Percentiles rank a stretch among this genome's conserved stretches.
These are phyloP conservation scores for Cercospora sp. DNA, from an alignment of 2,329 filamentous ascomycete genomes.

Conservation along the genomic window DNA sequence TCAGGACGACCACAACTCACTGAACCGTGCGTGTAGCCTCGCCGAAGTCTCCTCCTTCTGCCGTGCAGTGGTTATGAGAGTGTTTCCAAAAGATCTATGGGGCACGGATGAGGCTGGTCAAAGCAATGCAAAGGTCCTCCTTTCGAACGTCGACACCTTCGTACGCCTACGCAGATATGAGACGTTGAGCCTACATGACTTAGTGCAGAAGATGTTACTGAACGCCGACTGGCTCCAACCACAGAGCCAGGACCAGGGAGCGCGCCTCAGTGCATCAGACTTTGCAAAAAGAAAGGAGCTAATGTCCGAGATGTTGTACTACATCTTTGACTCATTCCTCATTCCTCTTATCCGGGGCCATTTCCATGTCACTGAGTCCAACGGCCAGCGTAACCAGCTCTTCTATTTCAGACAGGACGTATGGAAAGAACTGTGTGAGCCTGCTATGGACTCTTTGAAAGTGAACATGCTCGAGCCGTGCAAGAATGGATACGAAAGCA, in stretches of 20 bases:
- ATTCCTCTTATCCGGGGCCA: constrained; percentile 83
- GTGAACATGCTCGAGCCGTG: constrained; percentile 77
- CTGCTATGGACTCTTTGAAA: constrained; percentile 68
- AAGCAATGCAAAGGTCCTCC: constrained; percentile 63
- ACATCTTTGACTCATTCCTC: constrained; percentile 85
- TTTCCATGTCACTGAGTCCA: constrained; percentile 94
- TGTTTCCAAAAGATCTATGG: constrained; percentile 77
- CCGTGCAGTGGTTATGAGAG: constrained; percentile 67
- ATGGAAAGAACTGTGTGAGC: constrained; percentile 76
- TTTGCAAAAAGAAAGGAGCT: constrained; percentile 74
- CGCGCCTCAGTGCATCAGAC: constrained; percentile 70
- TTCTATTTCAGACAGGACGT: constrained; percentile 96
- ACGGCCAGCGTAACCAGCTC: constrained; percentile 71
- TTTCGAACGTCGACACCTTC: constrained; percentile 74
- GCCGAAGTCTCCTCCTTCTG: constrained; percentile 82
- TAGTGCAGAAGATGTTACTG: constrained; percentile 68
- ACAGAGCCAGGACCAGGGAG: constrained; percentile 44
- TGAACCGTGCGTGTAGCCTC: constrained; percentile 66
- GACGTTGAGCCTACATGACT: constrained; percentile 73
- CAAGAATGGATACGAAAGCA: constrained; percentile 56
- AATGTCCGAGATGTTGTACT: constrained; percentile 84
- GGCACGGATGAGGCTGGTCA: constrained; percentile 56
- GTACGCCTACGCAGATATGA: constrained; percentile 78
- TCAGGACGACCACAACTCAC: constrained; percentile 45
- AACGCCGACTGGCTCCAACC: constrained; percentile 66